Evolutionary conservation across 352 stramenopile species (phyloP), one percentile per base, ranked within the genome.

Genomic region (Elongisporangium undulatum): DNA sequence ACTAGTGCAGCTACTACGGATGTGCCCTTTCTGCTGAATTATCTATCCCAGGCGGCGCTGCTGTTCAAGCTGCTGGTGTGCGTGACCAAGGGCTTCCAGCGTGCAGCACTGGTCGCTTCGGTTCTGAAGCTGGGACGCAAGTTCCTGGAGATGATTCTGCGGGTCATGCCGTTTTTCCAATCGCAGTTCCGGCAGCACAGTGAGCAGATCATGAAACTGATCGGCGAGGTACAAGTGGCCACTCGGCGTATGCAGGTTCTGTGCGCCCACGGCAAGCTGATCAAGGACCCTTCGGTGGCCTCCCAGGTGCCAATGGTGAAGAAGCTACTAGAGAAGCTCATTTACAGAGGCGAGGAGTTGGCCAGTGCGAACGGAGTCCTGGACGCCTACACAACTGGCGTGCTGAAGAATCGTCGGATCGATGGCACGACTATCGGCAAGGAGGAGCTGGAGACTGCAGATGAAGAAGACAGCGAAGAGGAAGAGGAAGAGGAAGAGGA

Each of bases 381-480:
- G 3, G 71, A 84, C 10, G 79, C 77, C 5, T 87, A 84, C 53
- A 80, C 74, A 6, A 88, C 76, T 12, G 79, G 79, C 15, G 72
- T 88, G 26, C 57, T 90, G 22, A 90, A 88, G 61, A 85, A 87
- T 51, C 64, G 74, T 22, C 74, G 80, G 19, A 84, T 90, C n/a
- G 79, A 89, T 59, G 79, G 79, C 12, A 84, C 77, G 8, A 77
- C 77, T 10, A 87, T 87, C 24, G 63, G 56, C 5, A 85, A 83
- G 53, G 66, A 67, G 49, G 74, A 85, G 22, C 48, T 72, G 4
- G 62, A 74, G 13, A 57, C 61, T 2, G 52, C 48, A 12, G 56
- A 52, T 17, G 59, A 62, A 13, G 66, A 68, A 22, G 57, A 61
- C 1, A 69, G 55, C 19, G 69, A 81, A 22, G 55, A 53, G 4